These are phyloP conservation scores for Diplodia scrobiculata DNA, from an alignment of 2,329 filamentous ascomycete genomes.

Conservation along the genomic window DNA sequence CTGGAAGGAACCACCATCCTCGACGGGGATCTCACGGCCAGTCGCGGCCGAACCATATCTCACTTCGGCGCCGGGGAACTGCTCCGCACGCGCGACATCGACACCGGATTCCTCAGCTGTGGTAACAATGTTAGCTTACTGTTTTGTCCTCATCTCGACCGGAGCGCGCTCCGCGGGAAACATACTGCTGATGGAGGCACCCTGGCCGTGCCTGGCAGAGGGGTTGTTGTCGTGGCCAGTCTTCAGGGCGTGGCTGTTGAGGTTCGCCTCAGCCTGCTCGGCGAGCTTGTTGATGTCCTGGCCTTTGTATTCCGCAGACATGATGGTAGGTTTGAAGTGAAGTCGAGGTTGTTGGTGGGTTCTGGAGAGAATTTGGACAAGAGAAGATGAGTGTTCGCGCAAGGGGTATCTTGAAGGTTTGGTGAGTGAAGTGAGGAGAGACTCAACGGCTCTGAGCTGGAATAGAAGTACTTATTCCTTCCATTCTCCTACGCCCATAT, in stretches of 20 bases:
- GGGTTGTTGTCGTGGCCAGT: slow-evolving; percentile 28
- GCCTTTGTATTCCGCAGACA: slow-evolving; percentile 18
- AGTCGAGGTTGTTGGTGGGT: neutral
- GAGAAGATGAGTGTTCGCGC: neutral
- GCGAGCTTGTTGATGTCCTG: slow-evolving; percentile 43
- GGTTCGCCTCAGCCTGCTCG: slow-evolving; percentile 53
- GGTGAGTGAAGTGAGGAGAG: neutral
- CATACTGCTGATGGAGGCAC: slow-evolving; percentile 46
- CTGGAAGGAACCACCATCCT: slow-evolving; percentile 51
- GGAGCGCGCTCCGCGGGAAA: slow-evolving; percentile 18
- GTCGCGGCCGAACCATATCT: slow-evolving; percentile 49
- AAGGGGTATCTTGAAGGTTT: neutral
- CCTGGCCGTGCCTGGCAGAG: too few species aligned
- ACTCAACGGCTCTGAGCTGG: neutral
- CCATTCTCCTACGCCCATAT: neutral
- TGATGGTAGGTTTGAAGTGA: neutral
- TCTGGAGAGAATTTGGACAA: neutral
- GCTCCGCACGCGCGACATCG: slow-evolving; percentile 45
- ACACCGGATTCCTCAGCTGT: slow-evolving; percentile 53
- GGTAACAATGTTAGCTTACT: neutral
- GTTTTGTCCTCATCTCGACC: neutral
- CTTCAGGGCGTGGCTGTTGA: slow-evolving; percentile 50
- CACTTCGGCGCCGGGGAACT: slow-evolving; percentile 52
- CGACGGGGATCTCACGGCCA: slow-evolving; percentile 51
- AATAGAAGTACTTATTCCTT: neutral